Evolutionary conservation across 257 asterid species (phyloP), one percentile per base, ranked within the genome.

Genomic region (Orobanche coerulescens): DNA sequence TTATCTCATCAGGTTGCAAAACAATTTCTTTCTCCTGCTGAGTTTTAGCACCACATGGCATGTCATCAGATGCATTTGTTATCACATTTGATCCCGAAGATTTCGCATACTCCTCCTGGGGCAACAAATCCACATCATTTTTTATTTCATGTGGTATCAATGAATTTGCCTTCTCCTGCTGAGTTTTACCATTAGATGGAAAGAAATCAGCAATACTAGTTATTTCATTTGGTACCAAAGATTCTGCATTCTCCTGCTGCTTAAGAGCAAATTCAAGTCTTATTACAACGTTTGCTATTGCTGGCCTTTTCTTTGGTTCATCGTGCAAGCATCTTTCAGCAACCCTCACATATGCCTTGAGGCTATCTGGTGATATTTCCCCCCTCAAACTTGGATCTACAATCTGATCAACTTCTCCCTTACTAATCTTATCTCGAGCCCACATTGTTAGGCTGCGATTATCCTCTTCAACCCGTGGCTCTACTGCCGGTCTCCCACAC

Each of bases 401-500:
- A 46, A 86, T 70, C 76, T 55, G 65, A 61, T 76, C 81, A 55
- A 74, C 64, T 56, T 79, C 67, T 61, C 84, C 84, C 63, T 75
- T 73, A 42, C 62, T 55, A 22, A 86, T 77, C 71, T 76, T 75
- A 50, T 78, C 79, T 39, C 61, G 36, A 43, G 87, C 90, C 94
- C 90, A 82, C 50, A 70, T 67, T 71, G 56, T 75, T 66, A 78
- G 74, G 56, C 79, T 71, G 9, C 74, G 78, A 19, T 74, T 68
- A 55, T 81, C 80, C 70, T 79, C 86, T 65, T 51, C 74, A 50
- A 23, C 74, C 23, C 62, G 61, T 37, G 65, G 81, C 58, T 79
- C 81, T 68, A 80, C 74, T 46, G 89, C 85, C 39, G 82, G 81
- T 71, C 88, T 84, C 19, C 86, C 88, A 10, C 86, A 75, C 63